phyloP scores from a whole-genome alignment of 441 rosid species.

The Syzygium syzygioides region DNA sequence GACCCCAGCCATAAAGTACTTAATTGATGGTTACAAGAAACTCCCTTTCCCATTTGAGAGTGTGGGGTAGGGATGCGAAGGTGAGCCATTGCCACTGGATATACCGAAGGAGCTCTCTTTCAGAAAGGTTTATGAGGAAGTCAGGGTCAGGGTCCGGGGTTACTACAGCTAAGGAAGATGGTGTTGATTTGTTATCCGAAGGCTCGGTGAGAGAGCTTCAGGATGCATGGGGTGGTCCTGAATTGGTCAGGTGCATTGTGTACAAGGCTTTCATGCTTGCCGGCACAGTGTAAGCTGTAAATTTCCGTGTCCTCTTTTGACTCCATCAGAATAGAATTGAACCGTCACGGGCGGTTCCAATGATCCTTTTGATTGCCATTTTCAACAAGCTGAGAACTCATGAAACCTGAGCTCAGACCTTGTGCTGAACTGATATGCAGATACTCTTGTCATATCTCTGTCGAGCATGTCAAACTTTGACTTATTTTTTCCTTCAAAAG shows the following conservation, averaged over 20 bases:
- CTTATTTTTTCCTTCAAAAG: background rate
- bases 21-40: constrained; percentile 28
- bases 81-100: constrained; percentile 38
- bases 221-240: constrained; percentile 53
- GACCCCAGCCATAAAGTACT: background rate
- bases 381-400: background rate
- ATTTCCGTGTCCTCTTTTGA: background rate
- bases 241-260: constrained; percentile 18
- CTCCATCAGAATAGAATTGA: background rate
- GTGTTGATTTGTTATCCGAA: constrained; percentile 49
- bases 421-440: background rate
- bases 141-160: constrained; percentile 48
- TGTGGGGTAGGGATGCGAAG: constrained; percentile 51
- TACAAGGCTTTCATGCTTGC: background rate
- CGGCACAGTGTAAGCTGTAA: background rate
- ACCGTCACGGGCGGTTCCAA: background rate
- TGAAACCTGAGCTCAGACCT: background rate
- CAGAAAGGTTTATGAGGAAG: constrained; percentile 32
- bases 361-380: background rate
- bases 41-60: constrained; percentile 56
- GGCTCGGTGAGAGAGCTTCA: constrained; percentile 37
- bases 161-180: constrained; percentile 38
- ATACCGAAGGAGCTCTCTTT: constrained; percentile 37
- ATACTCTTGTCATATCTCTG: background rate
- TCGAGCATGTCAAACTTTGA: background rate